Evolutionary conservation across 352 stramenopile species (phyloP), one percentile per base, ranked within the genome.

Genomic region (Phytophthora cactorum): DNA sequence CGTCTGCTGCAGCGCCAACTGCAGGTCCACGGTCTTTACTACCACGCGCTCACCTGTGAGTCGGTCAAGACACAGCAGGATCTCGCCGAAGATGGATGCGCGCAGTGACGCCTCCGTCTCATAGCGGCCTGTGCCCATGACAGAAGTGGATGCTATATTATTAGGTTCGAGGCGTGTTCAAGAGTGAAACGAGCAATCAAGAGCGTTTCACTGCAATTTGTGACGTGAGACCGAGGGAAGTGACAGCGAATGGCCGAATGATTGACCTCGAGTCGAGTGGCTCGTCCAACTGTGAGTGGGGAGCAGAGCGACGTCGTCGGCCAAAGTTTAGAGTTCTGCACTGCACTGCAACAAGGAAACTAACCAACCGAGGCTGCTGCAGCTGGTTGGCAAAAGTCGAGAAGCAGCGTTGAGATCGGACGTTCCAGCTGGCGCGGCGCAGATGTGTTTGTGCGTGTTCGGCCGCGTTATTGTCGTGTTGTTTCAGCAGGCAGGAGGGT

Each of bases 11-110:
- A 85, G 60, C 28, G 82, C 82, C 53, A 88, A 64, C 31, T 78
- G 55, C 50, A 93, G 60, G 57, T 91, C 81, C 34, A 90, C 78
- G 10, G 82, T 91, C 78, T 93, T 93, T 57, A 93, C 57, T 4
- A 91, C 75, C 49, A 93, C 82, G 41, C 80, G 66, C 38, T 91
- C 75, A 25, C 72, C 50, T 17, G 82, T 86, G 52, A 86, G 34
- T 25, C 67, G 74, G 70, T 93, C 84, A 28, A 71, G 58, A 34
- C 82, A 89, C 41, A 88, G 75, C 67, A 91, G 63, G 55, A 93
- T 84, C 64, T 91, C 81, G 39, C 85, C 85, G 52, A 90, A 93
- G 71, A 91, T 84, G 53, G 81, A 78, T 32, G 79, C 60, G 36
- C 78, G 78, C 43, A 93, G 70, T 59, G 70, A 61, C 56, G 57